Conservation (phyloP, 2,329 filamentous ascomycete genomes). For the Penicillium sp. region DNA sequence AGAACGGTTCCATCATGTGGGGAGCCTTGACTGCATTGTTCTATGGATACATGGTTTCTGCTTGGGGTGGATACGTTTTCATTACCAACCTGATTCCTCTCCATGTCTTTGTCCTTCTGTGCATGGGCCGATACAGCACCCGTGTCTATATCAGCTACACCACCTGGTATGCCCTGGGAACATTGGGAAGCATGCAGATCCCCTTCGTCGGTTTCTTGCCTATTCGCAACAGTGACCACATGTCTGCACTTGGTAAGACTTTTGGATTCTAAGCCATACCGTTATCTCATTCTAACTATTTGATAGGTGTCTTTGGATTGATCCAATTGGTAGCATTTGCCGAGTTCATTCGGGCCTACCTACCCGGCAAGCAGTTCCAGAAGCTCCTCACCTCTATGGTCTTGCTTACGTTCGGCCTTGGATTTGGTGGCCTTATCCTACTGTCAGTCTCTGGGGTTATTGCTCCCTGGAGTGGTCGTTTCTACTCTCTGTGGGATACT, state of each 20-base stretch:
- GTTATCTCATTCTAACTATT: conserved; percentile 20
- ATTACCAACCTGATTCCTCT: conserved; percentile 96
- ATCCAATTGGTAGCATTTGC: conserved; percentile 91
- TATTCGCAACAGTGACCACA: conserved; percentile 95
- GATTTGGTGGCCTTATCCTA: conserved; percentile 72
- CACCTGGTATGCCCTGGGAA: conserved; percentile 96
- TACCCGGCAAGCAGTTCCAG: conserved; percentile 91
- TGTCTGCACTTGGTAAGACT: conserved; percentile 81
- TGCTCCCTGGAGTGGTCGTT: conserved; percentile 95
- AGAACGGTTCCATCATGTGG: conserved; percentile 95
- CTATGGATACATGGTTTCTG: conserved; percentile 99
- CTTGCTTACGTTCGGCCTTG: conserved; percentile 69
- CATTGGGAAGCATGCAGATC: conserved; percentile 97
- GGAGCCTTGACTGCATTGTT: conserved; percentile 90
- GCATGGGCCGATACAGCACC: conserved; percentile 94
- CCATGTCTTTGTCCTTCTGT: conserved; percentile 88
- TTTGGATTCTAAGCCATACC: not conserved
- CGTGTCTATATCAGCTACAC: conserved; percentile 95
- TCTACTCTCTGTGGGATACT: conserved; percentile 99
- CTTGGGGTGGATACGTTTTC: conserved; percentile 99
- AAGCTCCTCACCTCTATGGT: conserved; percentile 78
- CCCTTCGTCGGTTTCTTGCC: conserved; percentile 97
- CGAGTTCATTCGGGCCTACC: conserved; percentile 81
- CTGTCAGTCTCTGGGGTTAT: conserved; percentile 85
- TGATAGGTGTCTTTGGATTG: conserved; percentile 84